Conservation (phyloP, 208 protist genomes). For the Borovskyia barvae region DNA sequence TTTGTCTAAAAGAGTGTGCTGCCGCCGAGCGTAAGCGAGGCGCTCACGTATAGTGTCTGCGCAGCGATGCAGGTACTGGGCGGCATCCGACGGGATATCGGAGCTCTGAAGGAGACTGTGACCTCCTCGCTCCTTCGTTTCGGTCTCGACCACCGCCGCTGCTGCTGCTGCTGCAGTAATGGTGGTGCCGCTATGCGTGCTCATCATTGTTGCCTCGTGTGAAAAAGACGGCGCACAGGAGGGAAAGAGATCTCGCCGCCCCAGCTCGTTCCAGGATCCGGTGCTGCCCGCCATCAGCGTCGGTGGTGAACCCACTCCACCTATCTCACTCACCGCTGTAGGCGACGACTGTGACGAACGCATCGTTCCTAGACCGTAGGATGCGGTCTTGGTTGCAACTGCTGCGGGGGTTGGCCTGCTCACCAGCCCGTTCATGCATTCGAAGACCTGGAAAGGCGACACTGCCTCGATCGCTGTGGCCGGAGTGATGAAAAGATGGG, state of each 20-base stretch:
- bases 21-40: constrained; percentile 18
- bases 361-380: no score
- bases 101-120: constrained; percentile 21
- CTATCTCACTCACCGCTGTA: no score
- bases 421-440: no score
- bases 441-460: constrained; percentile 48
- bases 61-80: constrained; percentile 25
- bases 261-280: constrained; percentile 11
- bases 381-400: not conserved
- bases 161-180: constrained; percentile 6
- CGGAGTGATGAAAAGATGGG: constrained; percentile 53
- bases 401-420: constrained; percentile 11
- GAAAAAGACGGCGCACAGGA: constrained; percentile 11
- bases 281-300: not conserved
- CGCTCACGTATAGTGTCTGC: constrained; percentile 11
- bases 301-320: no score
- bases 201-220: not conserved
- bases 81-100: constrained; percentile 21
- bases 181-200: not conserved
- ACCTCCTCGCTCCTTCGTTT: no score
- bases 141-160: no score
- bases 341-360: no score
- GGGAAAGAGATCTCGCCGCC: constrained; percentile 14
- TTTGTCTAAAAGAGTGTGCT: constrained; percentile 3
- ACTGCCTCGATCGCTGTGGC: constrained; percentile 24